phyloP scores from a whole-genome alignment of 78 protist genomes.

The Trichosphaerium sp. region DNA sequence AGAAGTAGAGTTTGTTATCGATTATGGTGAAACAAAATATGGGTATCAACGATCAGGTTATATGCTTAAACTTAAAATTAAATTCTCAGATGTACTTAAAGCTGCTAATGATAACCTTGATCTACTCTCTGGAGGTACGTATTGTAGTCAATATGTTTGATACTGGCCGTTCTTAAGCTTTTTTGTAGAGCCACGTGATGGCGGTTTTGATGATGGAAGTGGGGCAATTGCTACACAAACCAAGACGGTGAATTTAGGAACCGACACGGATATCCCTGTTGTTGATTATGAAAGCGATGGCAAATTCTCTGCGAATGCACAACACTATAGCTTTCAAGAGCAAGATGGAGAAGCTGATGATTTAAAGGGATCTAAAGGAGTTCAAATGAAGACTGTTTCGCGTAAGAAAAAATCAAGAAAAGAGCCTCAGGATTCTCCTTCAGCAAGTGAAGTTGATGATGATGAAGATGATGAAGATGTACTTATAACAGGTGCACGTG shows the following conservation, averaged over 20 bases:
- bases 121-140: no score
- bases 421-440: not conserved
- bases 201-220: not conserved
- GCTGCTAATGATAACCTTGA: not conserved
- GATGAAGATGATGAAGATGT: not conserved
- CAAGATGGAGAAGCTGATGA: not conserved
- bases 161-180: not conserved
- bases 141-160: not conserved
- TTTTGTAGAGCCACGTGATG: not conserved
- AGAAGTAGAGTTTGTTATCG: constrained; percentile 22
- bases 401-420: not conserved
- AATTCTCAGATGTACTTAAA: constrained; percentile 5
- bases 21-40: constrained; percentile 28
- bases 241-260: not conserved
- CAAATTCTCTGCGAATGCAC: not conserved
- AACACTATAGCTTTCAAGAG: not conserved
- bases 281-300: not conserved
- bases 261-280: not conserved
- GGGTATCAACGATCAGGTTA: constrained; percentile 32
- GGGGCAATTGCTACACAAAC: not conserved
- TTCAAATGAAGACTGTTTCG: not conserved
- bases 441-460: not conserved
- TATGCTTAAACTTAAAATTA: not conserved
- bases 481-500: no score
- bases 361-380: not conserved